These are phyloP conservation scores for Amniculicola lignicola DNA, from an alignment of 495 filamentous ascomycete species.

Conservation along the genomic window DNA sequence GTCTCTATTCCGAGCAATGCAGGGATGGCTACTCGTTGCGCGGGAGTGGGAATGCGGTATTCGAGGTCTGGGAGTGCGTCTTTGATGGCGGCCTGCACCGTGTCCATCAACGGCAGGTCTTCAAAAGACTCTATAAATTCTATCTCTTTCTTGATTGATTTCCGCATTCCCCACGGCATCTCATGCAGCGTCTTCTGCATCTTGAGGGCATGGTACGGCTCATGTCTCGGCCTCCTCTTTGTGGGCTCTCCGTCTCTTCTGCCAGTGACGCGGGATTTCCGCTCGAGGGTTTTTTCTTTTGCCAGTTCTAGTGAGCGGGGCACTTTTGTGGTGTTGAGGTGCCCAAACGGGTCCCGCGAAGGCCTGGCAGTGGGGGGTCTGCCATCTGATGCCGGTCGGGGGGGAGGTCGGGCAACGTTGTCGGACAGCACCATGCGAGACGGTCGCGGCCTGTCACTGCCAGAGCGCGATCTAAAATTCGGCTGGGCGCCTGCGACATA, in stretches of 20 bases:
- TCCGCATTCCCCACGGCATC: slow-evolving; percentile 69
- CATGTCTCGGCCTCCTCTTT: slow-evolving; percentile 23
- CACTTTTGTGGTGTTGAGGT: slow-evolving; percentile 73
- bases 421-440: slow-evolving; percentile 80
- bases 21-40: slow-evolving; percentile 86
- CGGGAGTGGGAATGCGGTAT: slow-evolving; percentile 74
- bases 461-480: background rate
- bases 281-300: background rate
- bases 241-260: slow-evolving; percentile 35
- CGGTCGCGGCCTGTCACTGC: slow-evolving; percentile 46
- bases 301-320: slow-evolving; percentile 37
- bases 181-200: slow-evolving; percentile 80
- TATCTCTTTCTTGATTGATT: slow-evolving; percentile 66
- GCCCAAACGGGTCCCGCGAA: slow-evolving; percentile 63
- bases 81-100: slow-evolving; percentile 68
- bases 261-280: too few species aligned
- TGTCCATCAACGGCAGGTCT: slow-evolving; percentile 69
- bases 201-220: slow-evolving; percentile 78
- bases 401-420: slow-evolving; percentile 56
- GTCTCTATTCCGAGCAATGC: slow-evolving; percentile 59
- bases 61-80: slow-evolving; percentile 70
- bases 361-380: slow-evolving; percentile 43
- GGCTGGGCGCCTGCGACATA: background rate
- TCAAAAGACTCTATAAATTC: slow-evolving; percentile 71
- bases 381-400: slow-evolving; percentile 44